Conservation (phyloP, 345 rosid species). For the Barbarea vulgaris region DNA sequence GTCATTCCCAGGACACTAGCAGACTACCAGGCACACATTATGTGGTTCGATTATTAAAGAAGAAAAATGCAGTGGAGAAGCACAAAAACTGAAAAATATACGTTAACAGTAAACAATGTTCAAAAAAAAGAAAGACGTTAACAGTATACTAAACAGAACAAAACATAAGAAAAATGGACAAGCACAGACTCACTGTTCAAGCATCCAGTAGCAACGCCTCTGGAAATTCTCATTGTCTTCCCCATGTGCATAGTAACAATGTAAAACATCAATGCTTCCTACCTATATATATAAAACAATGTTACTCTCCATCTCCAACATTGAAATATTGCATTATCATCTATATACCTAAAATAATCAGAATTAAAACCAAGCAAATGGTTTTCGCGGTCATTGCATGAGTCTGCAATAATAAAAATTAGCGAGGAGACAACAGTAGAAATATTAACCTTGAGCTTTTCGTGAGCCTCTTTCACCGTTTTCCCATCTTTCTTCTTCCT, state of each 20-base stretch:
- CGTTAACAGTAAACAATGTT: neutral
- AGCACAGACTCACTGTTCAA: constrained; percentile 64
- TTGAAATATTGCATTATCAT: neutral
- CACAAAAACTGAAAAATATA: constrained; percentile 14
- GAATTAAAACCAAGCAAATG: neutral
- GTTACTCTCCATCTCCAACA: constrained; percentile 13
- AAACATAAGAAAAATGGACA: neutral
- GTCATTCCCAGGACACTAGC: constrained; percentile 5
- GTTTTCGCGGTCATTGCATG: neutral
- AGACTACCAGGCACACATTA: neutral
- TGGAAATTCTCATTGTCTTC: constrained; percentile 83
- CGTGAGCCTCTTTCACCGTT: constrained; percentile 96
- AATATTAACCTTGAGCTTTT: constrained; percentile 90
- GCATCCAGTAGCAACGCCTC: constrained; percentile 95
- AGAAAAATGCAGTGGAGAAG: neutral
- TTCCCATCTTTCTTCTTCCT: constrained; percentile 96
- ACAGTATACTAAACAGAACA: neutral
- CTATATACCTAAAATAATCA: neutral
- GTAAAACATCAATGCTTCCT: constrained; percentile 86
- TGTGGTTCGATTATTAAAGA: neutral
- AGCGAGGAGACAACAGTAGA: constrained; percentile 21
- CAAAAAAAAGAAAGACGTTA: too few relatives aligned
- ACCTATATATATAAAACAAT: constrained; percentile 48
- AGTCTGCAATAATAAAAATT: neutral
- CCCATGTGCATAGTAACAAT: constrained; percentile 97